phyloP scores from a whole-genome alignment of 1,139 yeast species.

The Lipomyces yarrowii region DNA sequence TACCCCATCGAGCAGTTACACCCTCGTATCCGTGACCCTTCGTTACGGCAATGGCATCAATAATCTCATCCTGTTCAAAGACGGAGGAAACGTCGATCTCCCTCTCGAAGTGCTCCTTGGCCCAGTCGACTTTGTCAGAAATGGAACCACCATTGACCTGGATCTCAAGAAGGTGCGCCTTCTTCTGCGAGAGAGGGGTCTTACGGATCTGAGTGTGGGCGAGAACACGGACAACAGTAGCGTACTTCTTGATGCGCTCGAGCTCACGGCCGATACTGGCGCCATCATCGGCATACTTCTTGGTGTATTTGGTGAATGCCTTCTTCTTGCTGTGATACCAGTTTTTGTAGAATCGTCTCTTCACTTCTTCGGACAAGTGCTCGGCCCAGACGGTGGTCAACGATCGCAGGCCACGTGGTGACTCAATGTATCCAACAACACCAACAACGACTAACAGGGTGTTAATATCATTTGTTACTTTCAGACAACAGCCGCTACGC shows the following conservation, averaged over 20 bases:
- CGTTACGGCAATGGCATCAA: slow-evolving; percentile 98
- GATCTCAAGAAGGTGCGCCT: slow-evolving; percentile 99
- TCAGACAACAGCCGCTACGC: neutral
- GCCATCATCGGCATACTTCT: slow-evolving; percentile 93
- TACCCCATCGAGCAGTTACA: slow-evolving; percentile 99
- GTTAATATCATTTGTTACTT: neutral
- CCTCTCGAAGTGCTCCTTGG: slow-evolving; percentile 98
- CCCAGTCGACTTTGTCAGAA: slow-evolving; percentile 98
- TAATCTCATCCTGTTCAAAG: slow-evolving; percentile 97
- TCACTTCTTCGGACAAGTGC: slow-evolving; percentile 98
- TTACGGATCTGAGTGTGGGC: slow-evolving; percentile 99
- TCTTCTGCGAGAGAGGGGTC: slow-evolving; percentile 99
- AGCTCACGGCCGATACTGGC: slow-evolving; percentile 92
- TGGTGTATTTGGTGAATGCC: slow-evolving; percentile 99
- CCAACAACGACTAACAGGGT: slow-evolving; percentile 79
- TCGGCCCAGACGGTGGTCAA: slow-evolving; percentile 99
- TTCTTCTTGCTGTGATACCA: slow-evolving; percentile 99
- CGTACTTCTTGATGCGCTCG: slow-evolving; percentile 98
- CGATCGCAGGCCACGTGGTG: slow-evolving; percentile 99
- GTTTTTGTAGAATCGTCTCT: slow-evolving; percentile 99
- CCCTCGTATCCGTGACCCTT: slow-evolving; percentile 99
- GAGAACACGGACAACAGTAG: slow-evolving; percentile 96
- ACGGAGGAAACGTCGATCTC: slow-evolving; percentile 94
- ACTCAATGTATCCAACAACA: slow-evolving; percentile 99
- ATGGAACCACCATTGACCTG: slow-evolving; percentile 99